Evolutionary conservation across 1,284 basidiomycete species (phyloP).

Genomic region (Leccinum griseonigrum): DNA sequence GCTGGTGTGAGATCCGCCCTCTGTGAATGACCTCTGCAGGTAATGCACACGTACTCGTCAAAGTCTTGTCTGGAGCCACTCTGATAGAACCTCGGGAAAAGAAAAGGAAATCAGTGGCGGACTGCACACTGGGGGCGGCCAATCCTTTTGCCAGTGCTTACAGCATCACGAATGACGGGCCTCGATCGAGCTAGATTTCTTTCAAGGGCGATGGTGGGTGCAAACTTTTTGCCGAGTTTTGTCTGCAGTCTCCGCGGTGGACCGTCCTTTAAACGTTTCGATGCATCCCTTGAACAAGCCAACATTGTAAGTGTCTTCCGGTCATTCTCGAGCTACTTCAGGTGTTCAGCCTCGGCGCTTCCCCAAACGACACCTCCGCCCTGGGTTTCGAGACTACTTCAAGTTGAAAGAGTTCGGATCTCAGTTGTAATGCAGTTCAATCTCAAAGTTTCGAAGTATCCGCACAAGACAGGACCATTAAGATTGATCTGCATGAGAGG

Average conservation of each 20-base stretch:
- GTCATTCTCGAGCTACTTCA: neutral
- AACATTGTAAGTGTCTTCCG: neutral
- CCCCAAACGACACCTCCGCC: neutral
- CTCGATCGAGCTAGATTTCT: neutral
- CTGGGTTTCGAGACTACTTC: neutral
- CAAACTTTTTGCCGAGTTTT: neutral
- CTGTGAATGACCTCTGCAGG: neutral
- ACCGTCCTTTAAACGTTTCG: neutral
- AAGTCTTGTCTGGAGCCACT: neutral
- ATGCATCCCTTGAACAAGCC: neutral
- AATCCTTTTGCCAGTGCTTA: neutral
- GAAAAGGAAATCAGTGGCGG: neutral
- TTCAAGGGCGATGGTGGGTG: neutral
- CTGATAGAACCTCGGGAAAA: neutral
- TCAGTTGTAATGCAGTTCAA: neutral
- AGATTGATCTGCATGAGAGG: neutral
- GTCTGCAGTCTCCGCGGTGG: neutral
- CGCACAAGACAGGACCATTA: neutral
- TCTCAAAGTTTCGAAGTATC: neutral
- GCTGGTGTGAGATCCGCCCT: slow-evolving; percentile 2
- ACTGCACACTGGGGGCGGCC: neutral
- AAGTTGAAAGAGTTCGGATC: neutral
- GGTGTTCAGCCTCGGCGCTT: neutral
- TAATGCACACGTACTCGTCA: neutral
- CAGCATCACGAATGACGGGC: neutral